Conservation (phyloP, 2,329 filamentous ascomycete genomes). For the Claviceps humidiphila region DNA sequence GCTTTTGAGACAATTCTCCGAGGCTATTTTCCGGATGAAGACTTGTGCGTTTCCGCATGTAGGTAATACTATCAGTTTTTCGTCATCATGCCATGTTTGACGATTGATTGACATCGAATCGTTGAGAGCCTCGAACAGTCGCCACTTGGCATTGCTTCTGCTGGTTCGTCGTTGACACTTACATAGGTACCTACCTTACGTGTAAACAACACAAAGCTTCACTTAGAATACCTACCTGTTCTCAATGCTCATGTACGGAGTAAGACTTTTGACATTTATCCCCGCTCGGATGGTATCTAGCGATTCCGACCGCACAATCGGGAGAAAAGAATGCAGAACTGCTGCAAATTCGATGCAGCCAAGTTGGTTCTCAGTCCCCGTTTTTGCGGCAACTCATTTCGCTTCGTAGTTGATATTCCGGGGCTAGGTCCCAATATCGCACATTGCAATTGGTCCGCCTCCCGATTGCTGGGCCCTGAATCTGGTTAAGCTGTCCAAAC, state of each 20-base stretch:
- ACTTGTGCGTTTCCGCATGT: too few relatives aligned
- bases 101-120: too few relatives aligned
- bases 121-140: too few relatives aligned
- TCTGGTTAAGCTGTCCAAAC: neutral
- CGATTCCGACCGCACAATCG: neutral
- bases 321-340: neutral
- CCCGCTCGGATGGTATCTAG: neutral
- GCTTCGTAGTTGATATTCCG: slow-evolving; percentile 17
- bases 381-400: slow-evolving; percentile 16
- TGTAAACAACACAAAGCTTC: neutral
- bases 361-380: slow-evolving; percentile 1
- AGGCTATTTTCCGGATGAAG: too few relatives aligned
- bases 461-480: neutral
- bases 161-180: neutral
- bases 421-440: slow-evolving; percentile 10
- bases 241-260: too few relatives aligned
- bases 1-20: too few relatives aligned
- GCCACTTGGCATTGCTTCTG: too few relatives aligned
- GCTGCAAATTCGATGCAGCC: slow-evolving; percentile 3
- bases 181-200: neutral
- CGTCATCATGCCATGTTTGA: too few relatives aligned
- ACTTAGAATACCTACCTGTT: neutral
- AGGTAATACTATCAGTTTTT: too few relatives aligned
- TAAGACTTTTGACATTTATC: neutral
- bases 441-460: neutral